phyloP scores from a whole-genome alignment of 2,329 filamentous ascomycete genomes.

The Aspergillus sp. region DNA sequence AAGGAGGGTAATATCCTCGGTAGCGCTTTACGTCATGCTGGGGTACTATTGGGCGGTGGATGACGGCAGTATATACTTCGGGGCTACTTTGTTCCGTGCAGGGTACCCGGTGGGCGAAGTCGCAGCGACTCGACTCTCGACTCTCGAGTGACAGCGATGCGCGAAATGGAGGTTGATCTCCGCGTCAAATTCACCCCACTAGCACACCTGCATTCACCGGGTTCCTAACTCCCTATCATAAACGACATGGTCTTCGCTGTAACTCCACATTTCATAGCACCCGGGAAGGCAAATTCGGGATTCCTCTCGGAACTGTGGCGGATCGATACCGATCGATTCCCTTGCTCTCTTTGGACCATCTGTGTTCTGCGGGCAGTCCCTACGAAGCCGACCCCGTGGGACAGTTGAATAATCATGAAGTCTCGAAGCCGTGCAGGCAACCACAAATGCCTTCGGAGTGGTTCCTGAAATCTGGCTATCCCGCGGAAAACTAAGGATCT shows the following conservation, averaged over 20 bases:
- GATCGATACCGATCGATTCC: not conserved
- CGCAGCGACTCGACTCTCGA: too few relatives aligned
- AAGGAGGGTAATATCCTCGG: not conserved
- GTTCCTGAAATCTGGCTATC: constrained; percentile 2
- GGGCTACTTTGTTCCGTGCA: not conserved
- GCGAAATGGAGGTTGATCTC: not conserved
- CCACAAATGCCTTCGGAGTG: not conserved
- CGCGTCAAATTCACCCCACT: not conserved
- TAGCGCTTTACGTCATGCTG: constrained; percentile 2
- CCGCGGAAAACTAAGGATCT: constrained; percentile 11
- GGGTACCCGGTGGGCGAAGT: not conserved
- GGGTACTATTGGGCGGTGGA: not conserved
- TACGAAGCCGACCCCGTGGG: not conserved
- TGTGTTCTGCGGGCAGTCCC: not conserved
- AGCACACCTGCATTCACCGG: not conserved
- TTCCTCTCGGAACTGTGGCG: not conserved
- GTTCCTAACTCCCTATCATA: not conserved
- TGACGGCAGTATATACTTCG: not conserved
- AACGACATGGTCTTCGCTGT: not conserved
- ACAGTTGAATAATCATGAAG: not conserved
- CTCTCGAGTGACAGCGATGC: not conserved
- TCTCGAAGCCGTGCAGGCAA: not conserved
- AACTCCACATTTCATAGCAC: not conserved
- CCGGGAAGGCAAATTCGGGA: not conserved
- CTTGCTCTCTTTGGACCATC: not conserved